Evolutionary conservation across 192 early-diverging fungal genomes (phyloP), one percentile per base, ranked within the genome.

Genomic region (Diversispora eburnea): DNA sequence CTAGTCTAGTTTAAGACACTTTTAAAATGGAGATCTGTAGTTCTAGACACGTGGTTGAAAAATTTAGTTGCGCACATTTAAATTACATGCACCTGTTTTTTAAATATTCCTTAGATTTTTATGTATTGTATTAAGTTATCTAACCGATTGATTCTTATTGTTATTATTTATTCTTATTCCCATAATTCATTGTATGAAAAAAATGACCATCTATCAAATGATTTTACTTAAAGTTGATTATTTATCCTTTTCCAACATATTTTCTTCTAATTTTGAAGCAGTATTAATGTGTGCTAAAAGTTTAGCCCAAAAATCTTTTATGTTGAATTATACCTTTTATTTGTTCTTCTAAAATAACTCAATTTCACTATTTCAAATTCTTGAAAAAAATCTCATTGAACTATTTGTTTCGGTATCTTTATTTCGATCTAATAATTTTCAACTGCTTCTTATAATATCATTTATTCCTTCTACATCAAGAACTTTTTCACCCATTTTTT

Each of bases 401-500:
- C 79, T 79, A 15, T 75, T 75, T 19, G 79, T 74, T 45, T 78
- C 82, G 70, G 79, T 75, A 57, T 71, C 75, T 55, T 77, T 64
- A 71, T 76, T 78, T 43, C 88, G 84, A 58, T 91, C 87, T 7
- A 92, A 77, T 12, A 91, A 77, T 81, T 79, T 8, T 89, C 88
- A 46, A 91, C 78, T 20, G 79, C 84, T 17, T 57, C 88, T 84
- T 33, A 93, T 76, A 71, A 91, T 89, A 63, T 78, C 80, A 65
- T 87, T 82, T 0, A 91, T 70, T 58, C 91, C 88, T 9, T 84
- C 78, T 1, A 80, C 73, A 45, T 85, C 82, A 10, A 84, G 51
- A 8, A 82, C 80, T 45, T 88, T 81, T 17, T 86, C 84, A 33
- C 83, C 82, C 92, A 92, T 90, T 22, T 80, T 82, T 56, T 88